Evolutionary conservation across 1,284 basidiomycete species (phyloP).

Genomic region (Sanguinoderma infundibulare): DNA sequence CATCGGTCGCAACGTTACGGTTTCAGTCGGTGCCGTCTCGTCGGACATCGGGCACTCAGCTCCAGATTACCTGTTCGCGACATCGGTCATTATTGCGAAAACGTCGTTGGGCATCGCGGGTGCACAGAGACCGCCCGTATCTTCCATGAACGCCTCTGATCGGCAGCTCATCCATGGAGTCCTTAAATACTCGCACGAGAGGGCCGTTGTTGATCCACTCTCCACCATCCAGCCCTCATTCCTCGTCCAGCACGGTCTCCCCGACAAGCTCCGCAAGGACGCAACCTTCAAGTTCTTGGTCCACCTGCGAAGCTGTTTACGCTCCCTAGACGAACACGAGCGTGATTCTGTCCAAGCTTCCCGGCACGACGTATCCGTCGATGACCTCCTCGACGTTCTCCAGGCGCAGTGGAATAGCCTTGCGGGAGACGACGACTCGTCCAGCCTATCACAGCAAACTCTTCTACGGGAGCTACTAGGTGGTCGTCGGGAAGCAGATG

Average conservation of each 20-base stretch:
- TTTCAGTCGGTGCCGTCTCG: constrained; percentile 19
- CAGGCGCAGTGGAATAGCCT: constrained; percentile 30
- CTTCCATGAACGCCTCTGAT: constrained; percentile 9
- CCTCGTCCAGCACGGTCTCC: constrained; percentile 73
- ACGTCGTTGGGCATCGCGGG: constrained; percentile 5
- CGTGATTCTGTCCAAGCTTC: constrained; percentile 26
- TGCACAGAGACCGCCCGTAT: not conserved
- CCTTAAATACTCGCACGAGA: constrained; percentile 50
- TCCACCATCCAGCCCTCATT: constrained; percentile 83
- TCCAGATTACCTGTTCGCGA: constrained; percentile 25
- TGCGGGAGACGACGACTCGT: constrained; percentile 31
- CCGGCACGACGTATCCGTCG: constrained; percentile 22
- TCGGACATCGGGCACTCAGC: constrained; percentile 25
- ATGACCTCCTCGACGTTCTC: constrained; percentile 31
- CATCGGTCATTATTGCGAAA: constrained; percentile 10
- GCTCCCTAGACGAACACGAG: constrained; percentile 32
- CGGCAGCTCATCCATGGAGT: constrained; percentile 48
- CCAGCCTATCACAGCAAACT: constrained; percentile 23
- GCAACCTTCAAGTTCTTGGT: constrained; percentile 72
- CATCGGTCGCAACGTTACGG: not conserved
- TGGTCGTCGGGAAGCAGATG: not conserved
- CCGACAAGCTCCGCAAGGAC: constrained; percentile 67
- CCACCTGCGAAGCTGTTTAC: constrained; percentile 67
- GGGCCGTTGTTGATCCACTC: constrained; percentile 68
- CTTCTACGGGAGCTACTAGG: constrained; percentile 33